Conservation (phyloP, 805 yeast species). For the Yarrowia sp. region DNA sequence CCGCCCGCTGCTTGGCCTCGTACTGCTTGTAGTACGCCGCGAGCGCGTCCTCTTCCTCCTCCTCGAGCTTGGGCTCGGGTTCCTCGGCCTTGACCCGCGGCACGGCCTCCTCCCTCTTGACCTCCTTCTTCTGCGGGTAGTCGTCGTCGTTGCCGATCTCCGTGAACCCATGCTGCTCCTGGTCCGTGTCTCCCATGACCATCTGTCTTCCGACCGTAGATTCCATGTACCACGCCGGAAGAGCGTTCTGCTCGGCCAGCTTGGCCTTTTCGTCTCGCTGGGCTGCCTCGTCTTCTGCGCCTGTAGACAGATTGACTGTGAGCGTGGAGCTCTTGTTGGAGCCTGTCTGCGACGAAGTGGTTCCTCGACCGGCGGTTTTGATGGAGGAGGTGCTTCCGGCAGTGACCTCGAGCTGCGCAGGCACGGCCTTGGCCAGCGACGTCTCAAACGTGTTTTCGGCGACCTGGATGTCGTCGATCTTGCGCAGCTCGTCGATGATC, state of each 20-base stretch:
- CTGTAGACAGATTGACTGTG: conserved; percentile 82
- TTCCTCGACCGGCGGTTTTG: conserved; percentile 29
- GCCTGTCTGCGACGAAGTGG: conserved; percentile 16
- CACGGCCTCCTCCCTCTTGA: conserved; percentile 40
- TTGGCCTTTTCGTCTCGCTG: conserved; percentile 69
- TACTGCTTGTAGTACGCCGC: conserved; percentile 75
- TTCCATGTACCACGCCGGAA: conserved; percentile 94
- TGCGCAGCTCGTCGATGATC: conserved; percentile 74
- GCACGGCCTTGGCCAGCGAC: conserved; percentile 76
- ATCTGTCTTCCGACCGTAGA: conserved; percentile 75
- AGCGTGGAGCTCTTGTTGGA: conserved; percentile 47
- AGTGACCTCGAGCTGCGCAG: conserved; percentile 48
- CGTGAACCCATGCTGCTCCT: conserved; percentile 16
- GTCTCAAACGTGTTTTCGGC: conserved; percentile 90
- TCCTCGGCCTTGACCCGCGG: conserved; percentile 31
- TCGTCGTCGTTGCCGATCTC: conserved; percentile 21
- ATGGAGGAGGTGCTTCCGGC: conserved; percentile 27
- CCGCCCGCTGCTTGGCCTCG: conserved; percentile 65
- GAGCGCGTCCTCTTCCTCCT: conserved; percentile 57
- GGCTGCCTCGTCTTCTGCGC: conserved; percentile 70
- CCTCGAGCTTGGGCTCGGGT: conserved; percentile 27
- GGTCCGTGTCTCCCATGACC: conserved; percentile 34
- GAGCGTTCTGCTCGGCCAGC: conserved; percentile 82
- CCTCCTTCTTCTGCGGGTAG: conserved; percentile 45
- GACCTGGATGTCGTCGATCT: conserved; percentile 72